Percentiles rank a stretch among this genome's conserved stretches.
Conservation (phyloP, 225 moss, liverwort and hornwort species). For the Pleurozium schreberi region DNA sequence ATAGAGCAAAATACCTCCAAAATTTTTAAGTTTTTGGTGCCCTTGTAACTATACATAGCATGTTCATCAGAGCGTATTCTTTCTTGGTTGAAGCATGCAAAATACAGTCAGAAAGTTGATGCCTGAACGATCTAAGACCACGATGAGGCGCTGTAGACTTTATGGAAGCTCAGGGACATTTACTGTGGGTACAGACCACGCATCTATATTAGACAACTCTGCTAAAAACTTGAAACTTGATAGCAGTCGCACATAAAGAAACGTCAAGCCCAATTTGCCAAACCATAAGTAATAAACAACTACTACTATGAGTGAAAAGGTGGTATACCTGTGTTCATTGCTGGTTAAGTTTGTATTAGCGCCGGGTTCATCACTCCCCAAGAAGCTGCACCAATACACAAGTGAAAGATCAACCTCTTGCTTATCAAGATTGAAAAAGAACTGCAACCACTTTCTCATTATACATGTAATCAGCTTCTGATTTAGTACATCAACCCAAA, state of each 20-base stretch:
- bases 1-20: background rate
- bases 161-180: background rate
- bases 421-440: background rate
- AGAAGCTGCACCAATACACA: constrained; percentile 6
- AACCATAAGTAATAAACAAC: background rate
- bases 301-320: background rate
- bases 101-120: background rate
- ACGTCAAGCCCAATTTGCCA: background rate
- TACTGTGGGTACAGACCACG: constrained; percentile 14
- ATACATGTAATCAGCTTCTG: background rate
- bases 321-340: constrained; percentile 7
- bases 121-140: background rate
- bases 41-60: background rate
- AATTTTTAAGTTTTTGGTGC: background rate
- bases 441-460: background rate
- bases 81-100: background rate
- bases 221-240: background rate
- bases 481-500: background rate
- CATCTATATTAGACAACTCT: background rate
- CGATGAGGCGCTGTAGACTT: background rate
- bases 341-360: background rate
- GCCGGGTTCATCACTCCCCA: background rate
- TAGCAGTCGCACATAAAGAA: background rate
- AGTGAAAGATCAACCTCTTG: background rate
- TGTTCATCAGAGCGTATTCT: background rate